phyloP scores from a whole-genome alignment of 257 asterid species.

The Solanum clarkiae region DNA sequence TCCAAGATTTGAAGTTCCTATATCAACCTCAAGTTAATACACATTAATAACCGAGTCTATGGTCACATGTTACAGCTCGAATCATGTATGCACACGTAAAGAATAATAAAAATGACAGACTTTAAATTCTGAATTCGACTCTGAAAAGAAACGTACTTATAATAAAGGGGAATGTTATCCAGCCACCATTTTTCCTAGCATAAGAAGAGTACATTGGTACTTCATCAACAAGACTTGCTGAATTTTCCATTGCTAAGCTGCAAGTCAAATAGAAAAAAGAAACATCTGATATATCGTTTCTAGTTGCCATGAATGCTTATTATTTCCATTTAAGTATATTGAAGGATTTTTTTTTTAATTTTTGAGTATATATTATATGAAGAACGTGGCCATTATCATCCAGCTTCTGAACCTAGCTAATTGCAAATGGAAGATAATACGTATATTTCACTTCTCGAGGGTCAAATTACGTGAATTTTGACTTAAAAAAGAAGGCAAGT shows the following conservation, averaged over 20 bases:
- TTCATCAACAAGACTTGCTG: neutral
- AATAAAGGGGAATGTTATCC: constrained; percentile 47
- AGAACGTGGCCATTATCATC: neutral
- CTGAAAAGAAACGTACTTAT: constrained; percentile 7
- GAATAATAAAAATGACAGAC: neutral
- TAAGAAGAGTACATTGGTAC: neutral
- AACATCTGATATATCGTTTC: neutral
- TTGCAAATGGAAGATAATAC: neutral
- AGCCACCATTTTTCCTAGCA: constrained; percentile 18
- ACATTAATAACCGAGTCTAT: neutral
- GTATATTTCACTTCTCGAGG: neutral
- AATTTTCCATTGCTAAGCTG: neutral
- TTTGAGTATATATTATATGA: neutral
- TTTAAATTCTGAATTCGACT: neutral
- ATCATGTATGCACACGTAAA: no score
- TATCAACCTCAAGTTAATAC: neutral
- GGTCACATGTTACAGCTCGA: neutral
- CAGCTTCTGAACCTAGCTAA: neutral
- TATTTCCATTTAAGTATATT: neutral
- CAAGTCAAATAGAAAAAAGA: neutral
- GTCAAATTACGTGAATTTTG: neutral
- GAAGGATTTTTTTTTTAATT: neutral
- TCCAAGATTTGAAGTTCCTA: neutral
- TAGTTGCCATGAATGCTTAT: neutral
- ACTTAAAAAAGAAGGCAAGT: no score